Evolutionary conservation across 352 stramenopile species (phyloP), one percentile per base, ranked within the genome.

Genomic region (Phytophthora pini): DNA sequence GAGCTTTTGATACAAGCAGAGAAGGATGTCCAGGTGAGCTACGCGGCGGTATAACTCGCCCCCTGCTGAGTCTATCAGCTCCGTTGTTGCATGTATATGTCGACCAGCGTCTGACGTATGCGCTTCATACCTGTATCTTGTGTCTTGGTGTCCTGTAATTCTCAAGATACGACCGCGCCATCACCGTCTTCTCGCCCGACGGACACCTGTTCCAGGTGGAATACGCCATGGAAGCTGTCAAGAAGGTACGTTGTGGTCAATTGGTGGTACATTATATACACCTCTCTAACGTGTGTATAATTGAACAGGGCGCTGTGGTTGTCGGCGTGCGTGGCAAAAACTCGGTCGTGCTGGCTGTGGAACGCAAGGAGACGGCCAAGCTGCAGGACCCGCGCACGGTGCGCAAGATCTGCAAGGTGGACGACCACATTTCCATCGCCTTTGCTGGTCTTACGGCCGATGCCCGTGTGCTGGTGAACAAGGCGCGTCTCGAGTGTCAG

Each of bases 151-250:
- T 29, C 7, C 51, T 59, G n/a, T 13, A 60, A 39, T 6, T 5
- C 15, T 26, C 40, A 52, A 99, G 96, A 81, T 99, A 99, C 81
- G 98, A 99, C 85, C 95, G 98, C 70, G 97, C 98, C 39, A 99
- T 99, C 76, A 99, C 98, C 54, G 97, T 99, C 32, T 99, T 99
- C 84, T 99, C 96, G 72, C 98, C 98, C 7, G 98, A 99, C 85
- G 98, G 98, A 36, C 97, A 99, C 77, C 87, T 99, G 69, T 99
- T 99, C 80, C 97, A 99, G 77, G 97, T 99, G 9, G 97, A 99
- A 88, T 99, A 99, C 86, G 98, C 98, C 62, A 99, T 99, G 93
- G 97, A 99, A 74, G 98, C 98, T 31, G 98, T 99, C 11, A 98
- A 98, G 79, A 95, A 97, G 77, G 89, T 87, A 62, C 59, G 78